phyloP scores from a whole-genome alignment of 139 green algal genomes.

The Tetraselmis chui region DNA sequence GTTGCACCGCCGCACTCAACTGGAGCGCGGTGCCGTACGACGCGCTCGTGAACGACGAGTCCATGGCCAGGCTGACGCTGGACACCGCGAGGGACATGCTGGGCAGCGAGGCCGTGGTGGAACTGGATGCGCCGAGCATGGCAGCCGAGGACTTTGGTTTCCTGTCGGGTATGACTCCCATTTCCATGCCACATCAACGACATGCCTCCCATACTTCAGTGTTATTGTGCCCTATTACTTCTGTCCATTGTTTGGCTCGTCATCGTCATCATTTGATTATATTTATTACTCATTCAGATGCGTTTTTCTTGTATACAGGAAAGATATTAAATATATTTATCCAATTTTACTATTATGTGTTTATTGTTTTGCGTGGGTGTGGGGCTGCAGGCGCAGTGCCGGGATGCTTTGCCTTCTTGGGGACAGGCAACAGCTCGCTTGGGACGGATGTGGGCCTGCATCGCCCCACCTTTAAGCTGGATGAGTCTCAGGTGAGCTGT shows the following conservation, averaged over 20 bases:
- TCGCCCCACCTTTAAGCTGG: background rate
- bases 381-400: background rate
- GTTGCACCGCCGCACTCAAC: background rate
- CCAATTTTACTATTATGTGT: background rate
- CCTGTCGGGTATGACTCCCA: background rate
- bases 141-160: conserved; percentile 16
- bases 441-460: background rate
- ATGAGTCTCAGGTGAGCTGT: background rate
- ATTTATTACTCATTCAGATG: background rate
- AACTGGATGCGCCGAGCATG: conserved; percentile 9
- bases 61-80: conserved; percentile 1
- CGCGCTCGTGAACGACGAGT: background rate
- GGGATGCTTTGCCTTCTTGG: background rate
- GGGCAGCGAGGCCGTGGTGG: background rate
- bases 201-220: background rate
- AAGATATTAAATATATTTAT: background rate
- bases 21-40: background rate
- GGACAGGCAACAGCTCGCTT: background rate
- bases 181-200: no score
- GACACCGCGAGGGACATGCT: background rate
- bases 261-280: background rate
- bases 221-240: no score
- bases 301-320: no score
- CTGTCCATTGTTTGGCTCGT: no score
- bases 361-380: background rate